Percentiles rank a stretch among this genome's conserved stretches.
Conservation (phyloP, 306 rosid species). For the Pueraria montana region DNA sequence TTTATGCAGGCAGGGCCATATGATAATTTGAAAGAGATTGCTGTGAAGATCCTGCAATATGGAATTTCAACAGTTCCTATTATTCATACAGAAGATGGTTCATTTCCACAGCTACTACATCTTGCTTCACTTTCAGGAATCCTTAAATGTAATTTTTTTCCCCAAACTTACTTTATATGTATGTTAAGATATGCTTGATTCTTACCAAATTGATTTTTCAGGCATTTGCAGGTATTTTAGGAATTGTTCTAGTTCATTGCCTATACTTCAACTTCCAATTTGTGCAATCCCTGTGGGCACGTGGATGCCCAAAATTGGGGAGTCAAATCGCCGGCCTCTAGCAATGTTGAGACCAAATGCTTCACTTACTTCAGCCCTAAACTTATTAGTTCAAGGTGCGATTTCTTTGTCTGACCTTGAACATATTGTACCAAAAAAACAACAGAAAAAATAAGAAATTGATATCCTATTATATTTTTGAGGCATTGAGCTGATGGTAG, state of each 20-base stretch:
- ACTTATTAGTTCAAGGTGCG: slow-evolving; percentile 87
- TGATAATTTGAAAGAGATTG: slow-evolving; percentile 90
- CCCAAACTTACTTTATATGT: slow-evolving; percentile 33
- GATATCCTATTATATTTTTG: slow-evolving; percentile 37
- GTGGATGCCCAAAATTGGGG: slow-evolving; percentile 98
- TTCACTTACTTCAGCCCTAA: slow-evolving; percentile 85
- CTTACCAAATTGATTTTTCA: slow-evolving; percentile 71
- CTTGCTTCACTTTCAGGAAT: slow-evolving; percentile 96
- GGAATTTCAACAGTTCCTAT: slow-evolving; percentile 93
- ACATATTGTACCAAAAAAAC: slow-evolving; percentile 14
- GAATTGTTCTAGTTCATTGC: slow-evolving; percentile 84
- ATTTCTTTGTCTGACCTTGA: slow-evolving; percentile 39
- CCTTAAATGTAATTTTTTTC: slow-evolving; percentile 76
- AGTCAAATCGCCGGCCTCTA: slow-evolving; percentile 75
- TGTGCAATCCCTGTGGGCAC: slow-evolving; percentile 91
- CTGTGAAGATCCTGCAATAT: slow-evolving; percentile 82
- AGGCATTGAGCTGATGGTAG: slow-evolving; percentile 36
- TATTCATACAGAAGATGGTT: slow-evolving; percentile 86
- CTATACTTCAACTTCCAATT: slow-evolving; percentile 90
- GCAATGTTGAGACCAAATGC: slow-evolving; percentile 93
- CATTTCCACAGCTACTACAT: slow-evolving; percentile 92
- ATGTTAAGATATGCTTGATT: slow-evolving; percentile 36
- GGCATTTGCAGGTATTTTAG: slow-evolving; percentile 97
- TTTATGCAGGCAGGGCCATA: slow-evolving; percentile 85
- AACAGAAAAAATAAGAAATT: background rate